phyloP scores from a whole-genome alignment of 148 eudicot species.

The Fagopyrum homotropicum region DNA sequence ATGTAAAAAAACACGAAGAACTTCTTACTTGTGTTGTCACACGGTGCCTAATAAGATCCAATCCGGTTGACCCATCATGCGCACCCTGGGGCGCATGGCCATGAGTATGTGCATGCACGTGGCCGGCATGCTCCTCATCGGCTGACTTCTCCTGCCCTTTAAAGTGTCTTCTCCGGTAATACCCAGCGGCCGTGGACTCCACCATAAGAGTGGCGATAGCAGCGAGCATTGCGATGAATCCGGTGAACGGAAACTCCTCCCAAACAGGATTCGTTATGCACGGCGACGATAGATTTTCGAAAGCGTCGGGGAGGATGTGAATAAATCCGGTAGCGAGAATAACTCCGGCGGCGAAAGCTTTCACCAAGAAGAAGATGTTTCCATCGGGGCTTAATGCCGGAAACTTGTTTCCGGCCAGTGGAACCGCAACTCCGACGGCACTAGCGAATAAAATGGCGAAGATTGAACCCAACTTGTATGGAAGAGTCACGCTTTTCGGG shows the following conservation, averaged over 20 bases:
- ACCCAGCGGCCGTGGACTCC: conserved; percentile 57
- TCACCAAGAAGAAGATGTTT: conserved; percentile 63
- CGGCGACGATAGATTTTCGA: conserved; percentile 48
- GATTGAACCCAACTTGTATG: conserved; percentile 42
- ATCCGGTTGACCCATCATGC: conserved; percentile 9
- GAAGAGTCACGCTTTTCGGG: conserved; percentile 30
- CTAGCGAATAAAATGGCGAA: conserved; percentile 53
- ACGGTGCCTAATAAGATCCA: conserved; percentile 62
- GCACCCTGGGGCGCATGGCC: conserved; percentile 18
- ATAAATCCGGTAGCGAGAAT: conserved; percentile 76
- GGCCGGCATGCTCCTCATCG: conserved; percentile 29
- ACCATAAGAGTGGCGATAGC: conserved; percentile 65
- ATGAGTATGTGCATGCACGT: conserved; percentile 35
- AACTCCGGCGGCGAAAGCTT: conserved; percentile 88
- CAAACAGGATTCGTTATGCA: conserved; percentile 46
- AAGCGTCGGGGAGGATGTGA: conserved; percentile 81
- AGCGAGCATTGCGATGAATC: conserved; percentile 61
- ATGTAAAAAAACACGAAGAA: too few relatives aligned
- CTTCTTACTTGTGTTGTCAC: conserved; percentile 58
- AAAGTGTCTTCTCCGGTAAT: conserved; percentile 44
- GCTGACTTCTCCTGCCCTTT: background rate
- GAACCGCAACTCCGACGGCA: conserved; percentile 51
- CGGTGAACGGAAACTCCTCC: conserved; percentile 65
- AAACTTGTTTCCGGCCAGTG: conserved; percentile 34
- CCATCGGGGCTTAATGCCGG: conserved; percentile 32